phyloP scores from a whole-genome alignment of 2,329 filamentous ascomycete species.

The Calonectria leucothoes region DNA sequence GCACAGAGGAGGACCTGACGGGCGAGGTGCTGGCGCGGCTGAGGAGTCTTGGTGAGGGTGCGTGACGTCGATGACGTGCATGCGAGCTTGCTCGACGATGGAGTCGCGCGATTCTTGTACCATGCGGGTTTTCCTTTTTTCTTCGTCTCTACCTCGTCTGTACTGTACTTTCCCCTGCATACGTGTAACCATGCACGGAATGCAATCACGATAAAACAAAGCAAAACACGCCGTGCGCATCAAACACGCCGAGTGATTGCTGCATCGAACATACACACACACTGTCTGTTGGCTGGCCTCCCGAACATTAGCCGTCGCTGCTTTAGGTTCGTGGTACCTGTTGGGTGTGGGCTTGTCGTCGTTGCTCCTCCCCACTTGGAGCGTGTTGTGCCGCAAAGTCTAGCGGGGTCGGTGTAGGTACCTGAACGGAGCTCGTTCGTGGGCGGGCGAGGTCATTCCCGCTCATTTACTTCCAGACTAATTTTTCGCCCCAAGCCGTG shows the following conservation, averaged over 20 bases:
- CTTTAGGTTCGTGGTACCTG: slow-evolving; percentile 15
- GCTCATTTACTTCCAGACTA: not conserved
- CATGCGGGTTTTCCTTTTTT: no score
- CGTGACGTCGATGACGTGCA: not conserved
- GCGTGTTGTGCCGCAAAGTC: slow-evolving; percentile 11
- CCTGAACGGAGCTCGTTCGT: slow-evolving; percentile 3
- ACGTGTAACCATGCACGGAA: not conserved
- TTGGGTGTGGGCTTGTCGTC: not conserved
- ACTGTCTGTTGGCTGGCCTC: not conserved
- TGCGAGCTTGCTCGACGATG: not conserved
- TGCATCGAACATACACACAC: not conserved
- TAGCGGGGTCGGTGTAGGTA: slow-evolving; percentile 34
- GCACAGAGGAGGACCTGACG: slow-evolving; percentile 54
- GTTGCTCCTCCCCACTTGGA: not conserved
- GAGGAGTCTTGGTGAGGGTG: not conserved
- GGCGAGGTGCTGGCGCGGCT: slow-evolving; percentile 44
- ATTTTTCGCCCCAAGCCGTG: not conserved
- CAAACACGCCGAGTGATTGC: not conserved
- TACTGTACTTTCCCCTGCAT: no score
- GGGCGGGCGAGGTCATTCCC: slow-evolving; percentile 1
- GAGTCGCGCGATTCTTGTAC: not conserved
- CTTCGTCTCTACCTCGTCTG: no score
- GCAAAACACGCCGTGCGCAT: not conserved
- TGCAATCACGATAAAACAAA: not conserved
- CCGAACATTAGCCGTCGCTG: not conserved